phyloP scores from a whole-genome alignment of 140 eudicot genomes.

The Flaveria floridana region DNA sequence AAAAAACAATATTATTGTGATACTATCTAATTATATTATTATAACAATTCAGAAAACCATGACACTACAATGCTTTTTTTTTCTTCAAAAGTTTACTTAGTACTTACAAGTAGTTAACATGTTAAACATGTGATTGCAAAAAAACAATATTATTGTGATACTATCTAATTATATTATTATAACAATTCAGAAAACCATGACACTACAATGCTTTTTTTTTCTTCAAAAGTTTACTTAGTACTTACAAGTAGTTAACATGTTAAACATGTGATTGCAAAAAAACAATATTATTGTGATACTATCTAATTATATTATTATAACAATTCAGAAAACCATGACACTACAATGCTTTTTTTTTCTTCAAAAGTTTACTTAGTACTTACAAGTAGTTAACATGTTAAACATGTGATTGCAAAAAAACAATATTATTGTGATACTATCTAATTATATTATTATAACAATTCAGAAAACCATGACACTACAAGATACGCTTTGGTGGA shows the following conservation, averaged over 20 bases:
- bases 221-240: background rate
- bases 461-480: background rate
- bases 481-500: background rate
- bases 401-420: background rate
- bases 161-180: background rate
- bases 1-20: background rate
- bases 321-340: background rate
- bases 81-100: background rate
- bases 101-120: background rate
- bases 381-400: background rate
- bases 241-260: background rate
- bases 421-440: background rate
- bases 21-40: background rate
- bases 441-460: background rate
- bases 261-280: background rate
- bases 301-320: background rate
- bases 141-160: background rate
- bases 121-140: background rate
- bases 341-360: background rate
- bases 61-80: background rate
- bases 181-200: background rate
- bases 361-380: background rate
- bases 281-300: background rate
- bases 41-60: background rate
- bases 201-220: background rate